phyloP scores from a whole-genome alignment of 306 rosid genomes.

The Rubus idaeus region DNA sequence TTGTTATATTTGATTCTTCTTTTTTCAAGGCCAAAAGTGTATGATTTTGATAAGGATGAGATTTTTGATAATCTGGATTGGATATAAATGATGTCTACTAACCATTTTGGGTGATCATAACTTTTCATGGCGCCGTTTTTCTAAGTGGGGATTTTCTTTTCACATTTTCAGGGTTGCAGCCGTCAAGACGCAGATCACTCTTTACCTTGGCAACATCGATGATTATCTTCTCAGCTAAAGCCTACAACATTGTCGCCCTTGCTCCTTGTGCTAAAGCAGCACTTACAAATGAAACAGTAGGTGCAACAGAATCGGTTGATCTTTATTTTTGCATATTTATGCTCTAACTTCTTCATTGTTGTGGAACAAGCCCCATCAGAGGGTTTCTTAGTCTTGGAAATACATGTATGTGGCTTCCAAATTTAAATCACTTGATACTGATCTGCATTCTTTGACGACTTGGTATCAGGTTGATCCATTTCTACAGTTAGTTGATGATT shows the following conservation, averaged over 20 bases:
- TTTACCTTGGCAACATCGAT: conserved; percentile 72
- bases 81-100: neutral
- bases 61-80: neutral
- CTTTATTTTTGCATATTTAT: neutral
- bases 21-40: neutral
- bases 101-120: neutral
- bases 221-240: conserved; percentile 73
- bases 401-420: neutral
- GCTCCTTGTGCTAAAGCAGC: conserved; percentile 54
- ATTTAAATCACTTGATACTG: neutral
- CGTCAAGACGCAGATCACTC: conserved; percentile 77
- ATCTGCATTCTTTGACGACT: neutral
- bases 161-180: conserved; percentile 56
- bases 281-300: conserved; percentile 59
- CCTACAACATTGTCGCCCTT: conserved; percentile 55
- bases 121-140: conserved; percentile 10
- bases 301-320: neutral
- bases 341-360: neutral
- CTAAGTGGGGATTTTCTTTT: conserved; percentile 18
- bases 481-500: conserved; percentile 63
- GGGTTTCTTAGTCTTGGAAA: neutral
- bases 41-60: neutral
- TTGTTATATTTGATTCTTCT: neutral
- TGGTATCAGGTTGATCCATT: conserved; percentile 70
- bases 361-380: neutral